Conservation (phyloP, 108 stramenopile genomes). For the Thalassiosira profunda region DNA sequence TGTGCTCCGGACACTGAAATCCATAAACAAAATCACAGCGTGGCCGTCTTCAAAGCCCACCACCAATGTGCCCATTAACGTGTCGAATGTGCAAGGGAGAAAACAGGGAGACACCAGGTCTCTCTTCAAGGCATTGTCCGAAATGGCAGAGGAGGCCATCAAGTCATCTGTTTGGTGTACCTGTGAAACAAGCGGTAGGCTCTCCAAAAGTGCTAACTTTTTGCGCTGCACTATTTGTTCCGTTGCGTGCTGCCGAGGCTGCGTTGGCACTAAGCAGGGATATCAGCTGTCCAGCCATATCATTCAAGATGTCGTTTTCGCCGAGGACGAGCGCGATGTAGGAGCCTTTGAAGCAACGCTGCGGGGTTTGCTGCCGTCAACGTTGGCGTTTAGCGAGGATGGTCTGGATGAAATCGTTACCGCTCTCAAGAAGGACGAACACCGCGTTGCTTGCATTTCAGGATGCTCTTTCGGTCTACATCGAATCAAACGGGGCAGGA, state of each 20-base stretch:
- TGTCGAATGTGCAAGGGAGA: no score
- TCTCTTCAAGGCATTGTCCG: constrained; percentile 38
- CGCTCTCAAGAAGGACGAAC: constrained; percentile 34
- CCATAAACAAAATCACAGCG: background rate
- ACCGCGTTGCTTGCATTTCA: constrained; percentile 33
- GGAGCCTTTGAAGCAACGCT: constrained; percentile 51
- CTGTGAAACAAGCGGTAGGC: constrained; percentile 66
- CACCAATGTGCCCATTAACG: no score
- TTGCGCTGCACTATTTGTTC: constrained; percentile 52
- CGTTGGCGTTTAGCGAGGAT: constrained; percentile 33
- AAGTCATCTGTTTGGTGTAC: constrained; percentile 71
- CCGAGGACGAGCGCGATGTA: constrained; percentile 16
- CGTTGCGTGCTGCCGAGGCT: constrained; percentile 58
- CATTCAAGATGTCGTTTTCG: constrained; percentile 16
- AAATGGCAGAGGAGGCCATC: constrained; percentile 45
- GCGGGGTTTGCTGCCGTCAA: constrained; percentile 45
- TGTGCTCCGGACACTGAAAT: constrained; percentile 16
- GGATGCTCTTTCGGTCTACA: constrained; percentile 54
- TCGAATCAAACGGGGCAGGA: constrained; percentile 47
- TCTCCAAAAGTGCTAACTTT: constrained; percentile 36
- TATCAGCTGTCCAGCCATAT: constrained; percentile 55
- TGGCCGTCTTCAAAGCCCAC: background rate
- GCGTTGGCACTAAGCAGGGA: constrained; percentile 40
- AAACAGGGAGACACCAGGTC: constrained; percentile 12
- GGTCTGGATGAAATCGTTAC: constrained; percentile 48